Base-by-base conservation (phyloP, 768 basidiomycete species). In the Pisolithus microcarpus region DNA sequence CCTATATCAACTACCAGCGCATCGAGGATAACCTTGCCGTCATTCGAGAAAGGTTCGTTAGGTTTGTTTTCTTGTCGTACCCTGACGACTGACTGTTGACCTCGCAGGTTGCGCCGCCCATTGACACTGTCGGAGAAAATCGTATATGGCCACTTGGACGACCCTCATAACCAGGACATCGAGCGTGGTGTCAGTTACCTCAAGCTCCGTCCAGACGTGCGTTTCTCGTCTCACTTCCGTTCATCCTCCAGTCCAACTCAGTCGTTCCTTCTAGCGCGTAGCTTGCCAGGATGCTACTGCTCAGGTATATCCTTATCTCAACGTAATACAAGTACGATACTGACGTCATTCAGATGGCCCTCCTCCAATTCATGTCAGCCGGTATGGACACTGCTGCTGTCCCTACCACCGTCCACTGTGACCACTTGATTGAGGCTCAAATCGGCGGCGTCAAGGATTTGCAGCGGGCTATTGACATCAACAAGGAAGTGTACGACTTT, bases 311-410 rank as follows among this genome's bases (percentile, higher is more conserved):
- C 71, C 56, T 53, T 36, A 21, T 56, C 47, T 26, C 38, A 49
- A 52, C 60, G 57, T 60, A 54, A 24, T 34, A 50, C 31, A 31
- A 39, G 46, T 46, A 16, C n/a, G 30, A 28, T 16, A 44, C 59
- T 67, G 57, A 70, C 62, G 62, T 70, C 57, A 66, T 51, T 0
- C 68, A 98, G 91, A 99, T 99, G 96, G 96, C 96, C 18, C 81
- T 99, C 51, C 80, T 99, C 58, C 96, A 99, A 78, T 99, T 99
- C 82, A 99, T 99, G 96, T 97, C 96, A 47, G 93, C 96, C 16
- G 95, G 95, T 56, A 93, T 99, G 81, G 91, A 91, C 67, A 95
- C 92, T 43, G 91, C 91, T 38, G 95, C 95, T 43, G 94, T 97
- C 56, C 95, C 95, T 31, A 95, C 95, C 58, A 95, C 96, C 56